phyloP scores from a whole-genome alignment of 2,329 filamentous ascomycete genomes.

The Neofusicoccum laricinum region DNA sequence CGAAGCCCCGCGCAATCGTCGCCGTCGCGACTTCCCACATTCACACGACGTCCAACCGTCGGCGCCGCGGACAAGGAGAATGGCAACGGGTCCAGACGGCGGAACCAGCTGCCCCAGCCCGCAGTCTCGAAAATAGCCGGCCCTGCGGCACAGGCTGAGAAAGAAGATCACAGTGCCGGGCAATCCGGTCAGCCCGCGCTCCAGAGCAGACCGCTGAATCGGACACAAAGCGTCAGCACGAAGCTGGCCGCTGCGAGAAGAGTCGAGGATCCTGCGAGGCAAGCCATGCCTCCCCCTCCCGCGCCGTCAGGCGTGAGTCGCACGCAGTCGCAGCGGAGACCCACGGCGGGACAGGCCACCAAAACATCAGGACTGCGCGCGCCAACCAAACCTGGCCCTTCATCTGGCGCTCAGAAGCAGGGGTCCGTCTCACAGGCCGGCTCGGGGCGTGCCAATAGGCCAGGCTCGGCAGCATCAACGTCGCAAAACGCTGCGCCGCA shows the following conservation, averaged over 20 bases:
- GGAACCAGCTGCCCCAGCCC: not conserved
- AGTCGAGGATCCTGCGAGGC: not conserved
- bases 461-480: not conserved
- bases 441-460: not conserved
- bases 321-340: conserved; percentile 8
- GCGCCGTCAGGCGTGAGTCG: conserved; percentile 3
- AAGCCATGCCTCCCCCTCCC: not conserved
- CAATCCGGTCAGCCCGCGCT: not conserved
- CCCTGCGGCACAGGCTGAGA: not conserved
- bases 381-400: not conserved
- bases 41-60: not conserved
- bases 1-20: conserved; percentile 7
- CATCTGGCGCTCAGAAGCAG: not conserved
- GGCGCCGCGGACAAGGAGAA: not conserved
- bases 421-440: not conserved
- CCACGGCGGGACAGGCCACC: not conserved
- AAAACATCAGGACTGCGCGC: conserved; percentile 1
- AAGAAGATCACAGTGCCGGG: not conserved
- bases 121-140: not conserved
- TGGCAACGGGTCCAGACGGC: not conserved
- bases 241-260: not conserved
- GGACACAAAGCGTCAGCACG: conserved; percentile 6
- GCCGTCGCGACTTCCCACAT: conserved; percentile 14
- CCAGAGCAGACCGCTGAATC: not conserved
- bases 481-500: not conserved